A percentile compares a stretch with the other conserved stretches of the same genome.
phyloP scores from a whole-genome alignment of 225 moss, liverwort and hornwort species.

The Sphagnum tenellum region DNA sequence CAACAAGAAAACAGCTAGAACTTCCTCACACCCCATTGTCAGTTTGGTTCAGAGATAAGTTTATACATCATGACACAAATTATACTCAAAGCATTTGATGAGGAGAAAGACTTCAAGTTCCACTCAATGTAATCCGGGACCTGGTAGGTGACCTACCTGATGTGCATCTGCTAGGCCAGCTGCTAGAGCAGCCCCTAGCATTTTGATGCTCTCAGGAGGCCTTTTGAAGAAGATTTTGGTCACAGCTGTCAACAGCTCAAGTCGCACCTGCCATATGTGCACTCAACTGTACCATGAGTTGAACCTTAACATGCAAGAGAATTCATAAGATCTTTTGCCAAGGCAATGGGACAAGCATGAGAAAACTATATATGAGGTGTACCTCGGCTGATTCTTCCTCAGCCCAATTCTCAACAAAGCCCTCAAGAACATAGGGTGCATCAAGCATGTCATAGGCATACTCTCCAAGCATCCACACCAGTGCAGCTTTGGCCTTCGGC shows the following conservation, averaged over 20 bases:
- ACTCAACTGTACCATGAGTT: neutral
- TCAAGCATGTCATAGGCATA: conserved; percentile 96
- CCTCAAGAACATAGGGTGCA: conserved; percentile 88
- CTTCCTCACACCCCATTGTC: too few species aligned
- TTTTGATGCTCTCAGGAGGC: conserved; percentile 78
- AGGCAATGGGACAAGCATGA: too few species aligned
- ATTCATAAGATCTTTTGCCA: too few species aligned
- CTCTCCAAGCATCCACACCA: conserved; percentile 98
- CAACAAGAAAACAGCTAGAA: too few species aligned
- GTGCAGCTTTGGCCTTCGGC: conserved; percentile 88
- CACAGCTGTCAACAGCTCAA: conserved; percentile 87
- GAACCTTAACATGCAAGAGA: too few species aligned
- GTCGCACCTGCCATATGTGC: conserved; percentile 50
- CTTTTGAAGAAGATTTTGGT: conserved; percentile 86
- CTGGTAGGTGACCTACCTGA: conserved; percentile 34
- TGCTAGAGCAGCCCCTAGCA: conserved; percentile 74
- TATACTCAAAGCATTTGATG: too few species aligned
- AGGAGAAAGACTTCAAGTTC: too few species aligned
- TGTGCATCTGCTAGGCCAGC: conserved; percentile 78
- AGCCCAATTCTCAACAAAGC: conserved; percentile 68
- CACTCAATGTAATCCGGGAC: too few species aligned
- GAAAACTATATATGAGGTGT: neutral
- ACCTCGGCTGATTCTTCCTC: conserved; percentile 88
- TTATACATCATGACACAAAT: too few species aligned
- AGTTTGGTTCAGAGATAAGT: too few species aligned